Conservation (phyloP, 371 early-diverging fungal species). For the Mortierella sp. region DNA sequence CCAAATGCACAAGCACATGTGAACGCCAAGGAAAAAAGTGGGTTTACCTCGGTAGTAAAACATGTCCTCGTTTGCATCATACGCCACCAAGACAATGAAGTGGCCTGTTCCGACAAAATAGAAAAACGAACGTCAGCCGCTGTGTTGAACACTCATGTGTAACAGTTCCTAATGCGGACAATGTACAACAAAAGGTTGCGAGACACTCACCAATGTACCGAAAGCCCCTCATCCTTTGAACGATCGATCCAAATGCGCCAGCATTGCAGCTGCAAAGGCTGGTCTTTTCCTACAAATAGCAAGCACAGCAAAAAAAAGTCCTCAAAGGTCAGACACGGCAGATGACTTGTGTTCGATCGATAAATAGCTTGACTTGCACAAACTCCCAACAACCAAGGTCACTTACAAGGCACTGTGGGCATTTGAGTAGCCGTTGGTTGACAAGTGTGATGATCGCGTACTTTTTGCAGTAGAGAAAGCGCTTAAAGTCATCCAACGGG, state of each 20-base stretch:
- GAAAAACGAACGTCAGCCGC: neutral
- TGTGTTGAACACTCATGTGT: slow-evolving; percentile 1
- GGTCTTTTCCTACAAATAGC: slow-evolving; percentile 56
- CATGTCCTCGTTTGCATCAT: slow-evolving; percentile 73
- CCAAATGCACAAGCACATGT: neutral
- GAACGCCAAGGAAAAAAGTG: neutral
- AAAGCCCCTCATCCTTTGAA: slow-evolving; percentile 63
- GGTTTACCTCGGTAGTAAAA: slow-evolving; percentile 76
- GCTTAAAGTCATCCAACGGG: slow-evolving; percentile 81
- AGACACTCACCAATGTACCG: slow-evolving; percentile 61
- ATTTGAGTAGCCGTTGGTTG: slow-evolving; percentile 73
- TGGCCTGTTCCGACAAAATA: slow-evolving; percentile 66
- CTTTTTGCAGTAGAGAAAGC: slow-evolving; percentile 79
- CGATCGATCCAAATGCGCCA: slow-evolving; percentile 62
- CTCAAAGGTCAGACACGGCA: neutral
- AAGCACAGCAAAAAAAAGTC: neutral
- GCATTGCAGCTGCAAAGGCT: slow-evolving; percentile 59
- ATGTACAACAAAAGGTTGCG: neutral
- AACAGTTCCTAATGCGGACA: neutral
- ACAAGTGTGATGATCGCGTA: slow-evolving; percentile 84
- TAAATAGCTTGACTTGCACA: too few relatives aligned
- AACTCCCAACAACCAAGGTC: neutral
- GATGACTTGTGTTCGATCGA: neutral
- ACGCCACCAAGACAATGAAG: slow-evolving; percentile 79
- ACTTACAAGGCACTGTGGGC: slow-evolving; percentile 70